These are phyloP conservation scores for Vitis riparia DNA, from an alignment of 164 flowering plant genomes.

Conservation along the genomic window DNA sequence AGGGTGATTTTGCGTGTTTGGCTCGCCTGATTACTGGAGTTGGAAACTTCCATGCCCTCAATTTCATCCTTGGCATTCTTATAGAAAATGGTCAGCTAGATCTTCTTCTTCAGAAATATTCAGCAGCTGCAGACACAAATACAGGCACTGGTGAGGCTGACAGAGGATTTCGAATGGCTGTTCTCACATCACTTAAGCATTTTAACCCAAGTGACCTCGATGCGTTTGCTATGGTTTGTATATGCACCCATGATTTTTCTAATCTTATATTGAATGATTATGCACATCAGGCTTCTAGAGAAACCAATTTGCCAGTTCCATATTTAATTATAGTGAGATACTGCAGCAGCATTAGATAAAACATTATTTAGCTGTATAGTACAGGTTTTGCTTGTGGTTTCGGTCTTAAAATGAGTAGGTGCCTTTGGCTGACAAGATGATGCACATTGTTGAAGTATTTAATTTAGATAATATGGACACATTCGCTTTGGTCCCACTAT, in stretches of 20 bases:
- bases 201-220: constrained; percentile 86
- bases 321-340: too few species aligned
- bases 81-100: constrained; percentile 95
- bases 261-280: not conserved
- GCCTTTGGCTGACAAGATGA: too few species aligned
- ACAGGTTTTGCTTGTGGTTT: not conserved
- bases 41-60: constrained; percentile 92
- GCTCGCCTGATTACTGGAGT: constrained; percentile 97
- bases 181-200: constrained; percentile 88
- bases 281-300: too few species aligned
- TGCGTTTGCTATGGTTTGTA: constrained; percentile 90
- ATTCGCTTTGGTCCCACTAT: too few species aligned
- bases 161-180: constrained; percentile 96
- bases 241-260: constrained; percentile 1
- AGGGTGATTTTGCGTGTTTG: constrained; percentile 96
- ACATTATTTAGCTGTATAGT: not conserved
- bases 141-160: constrained; percentile 79
- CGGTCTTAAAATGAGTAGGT: too few species aligned
- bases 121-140: constrained; percentile 77
- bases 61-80: constrained; percentile 93
- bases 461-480: too few species aligned
- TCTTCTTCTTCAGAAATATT: constrained; percentile 91
- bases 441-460: too few species aligned
- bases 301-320: too few species aligned
- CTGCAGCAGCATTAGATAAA: not conserved